These are phyloP conservation scores for Penicillium sp. DNA, from an alignment of 2,329 filamentous ascomycete genomes.

Conservation along the genomic window DNA sequence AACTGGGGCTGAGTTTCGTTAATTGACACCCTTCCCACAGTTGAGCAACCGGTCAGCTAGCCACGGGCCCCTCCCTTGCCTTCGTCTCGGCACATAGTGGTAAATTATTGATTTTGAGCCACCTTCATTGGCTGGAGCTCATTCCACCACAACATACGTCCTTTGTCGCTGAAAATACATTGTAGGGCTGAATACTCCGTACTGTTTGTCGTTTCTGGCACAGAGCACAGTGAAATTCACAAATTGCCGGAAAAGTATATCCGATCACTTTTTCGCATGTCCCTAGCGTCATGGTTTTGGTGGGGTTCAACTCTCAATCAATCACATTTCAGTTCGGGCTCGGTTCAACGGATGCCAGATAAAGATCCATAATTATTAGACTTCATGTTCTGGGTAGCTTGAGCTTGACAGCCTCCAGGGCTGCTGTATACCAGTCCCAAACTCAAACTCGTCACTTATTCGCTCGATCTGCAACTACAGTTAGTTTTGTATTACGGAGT, in stretches of 20 bases:
- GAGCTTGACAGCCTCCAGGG: neutral
- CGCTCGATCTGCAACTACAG: neutral
- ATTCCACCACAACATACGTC: neutral
- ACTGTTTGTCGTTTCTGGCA: neutral
- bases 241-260: neutral
- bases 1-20: slow-evolving; percentile 1
- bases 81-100: neutral
- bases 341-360: neutral
- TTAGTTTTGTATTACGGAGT: neutral
- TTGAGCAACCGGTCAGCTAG: slow-evolving; percentile 13
- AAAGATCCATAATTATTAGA: neutral
- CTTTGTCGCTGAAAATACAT: neutral
- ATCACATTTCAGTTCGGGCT: neutral
- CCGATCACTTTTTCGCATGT: neutral
- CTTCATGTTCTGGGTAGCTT: neutral
- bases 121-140: neutral
- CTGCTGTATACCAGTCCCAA: neutral
- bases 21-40: neutral
- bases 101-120: neutral
- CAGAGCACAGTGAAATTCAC: neutral
- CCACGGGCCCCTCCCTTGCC: slow-evolving; percentile 5
- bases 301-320: neutral
- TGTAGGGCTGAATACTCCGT: neutral
- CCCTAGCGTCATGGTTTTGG: neutral
- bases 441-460: neutral